Base-by-base conservation (phyloP, 371 early-diverging fungal species). In the Dinochytrium kinnereticum region DNA sequence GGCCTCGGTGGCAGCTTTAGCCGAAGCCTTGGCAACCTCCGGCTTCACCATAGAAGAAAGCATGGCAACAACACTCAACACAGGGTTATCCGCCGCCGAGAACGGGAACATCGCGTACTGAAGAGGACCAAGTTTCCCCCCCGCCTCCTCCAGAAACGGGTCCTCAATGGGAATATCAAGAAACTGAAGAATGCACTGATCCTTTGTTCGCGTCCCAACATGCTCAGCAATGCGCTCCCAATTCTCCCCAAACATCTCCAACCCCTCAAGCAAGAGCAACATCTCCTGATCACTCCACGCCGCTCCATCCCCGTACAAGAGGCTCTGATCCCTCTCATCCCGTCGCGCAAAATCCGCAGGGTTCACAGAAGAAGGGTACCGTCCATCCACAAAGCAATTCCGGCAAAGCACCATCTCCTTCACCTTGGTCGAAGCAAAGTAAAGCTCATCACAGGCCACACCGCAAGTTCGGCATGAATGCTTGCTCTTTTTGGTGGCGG, bases 151-250 rank as follows among this genome's bases (percentile, higher is more conserved):
- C 17, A 93, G 73, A 78, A 92, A 96, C 10, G 94, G 92, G 68
- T 99, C 99, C 76, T 96, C 95, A 57, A 99, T 98, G 1, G 99
- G 97, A 77, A 99, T 81, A 80, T 94, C 92, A 59, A 99, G 51
- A 79, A 98, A 98, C 65, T 93, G 90, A 57, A 92, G 86, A 33
- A 98, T 90, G 73, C 99, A 99, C 77, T 96, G 92, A 69, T 96
- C 96, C 44, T 92, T 87, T n/a, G 93, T 89, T 49, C 94, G 91
- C 49, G 95, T 94, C 7, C 93, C 94, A 26, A 97, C 95, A 76
- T 96, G 93, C 44, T 90, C 91, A 24, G 95, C 90, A 68, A 99
- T 92, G 33, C 87, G 85, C 73, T 91, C 90, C 99, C 99, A 99
- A 82, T 97, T 94, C 70, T 96, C 95, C 40, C 93, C 93, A 82